A percentile compares a stretch with the other conserved stretches of the same genome.
phyloP scores from a whole-genome alignment of 202 grass and related monocot species.

The Panicum hallii region DNA sequence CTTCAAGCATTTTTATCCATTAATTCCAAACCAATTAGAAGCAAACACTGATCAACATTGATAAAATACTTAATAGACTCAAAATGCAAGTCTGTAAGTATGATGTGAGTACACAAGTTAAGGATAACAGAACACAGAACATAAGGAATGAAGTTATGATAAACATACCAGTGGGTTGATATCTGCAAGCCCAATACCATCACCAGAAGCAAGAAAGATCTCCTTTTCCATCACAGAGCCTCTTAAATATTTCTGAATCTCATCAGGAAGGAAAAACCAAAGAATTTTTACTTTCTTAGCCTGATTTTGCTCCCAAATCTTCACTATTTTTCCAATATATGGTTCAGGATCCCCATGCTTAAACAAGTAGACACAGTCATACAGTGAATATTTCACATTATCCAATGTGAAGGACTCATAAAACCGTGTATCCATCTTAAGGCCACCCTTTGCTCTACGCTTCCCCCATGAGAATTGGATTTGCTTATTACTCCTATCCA shows the following conservation, averaged over 20 bases:
- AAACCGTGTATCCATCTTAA: conserved; percentile 62
- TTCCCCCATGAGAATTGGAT: conserved; percentile 71
- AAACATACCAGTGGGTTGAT: conserved; percentile 81
- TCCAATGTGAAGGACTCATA: conserved; percentile 80
- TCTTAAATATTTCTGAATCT: conserved; percentile 66
- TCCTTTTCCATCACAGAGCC: conserved; percentile 63
- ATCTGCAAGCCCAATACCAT: conserved; percentile 61
- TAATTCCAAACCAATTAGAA: conserved; percentile 2
- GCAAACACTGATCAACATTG: neutral
- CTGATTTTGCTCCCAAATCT: conserved; percentile 67
- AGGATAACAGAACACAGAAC: neutral
- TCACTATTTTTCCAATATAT: conserved; percentile 86
- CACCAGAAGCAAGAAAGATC: conserved; percentile 85
- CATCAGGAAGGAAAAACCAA: conserved; percentile 80
- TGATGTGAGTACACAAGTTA: conserved; percentile 17
- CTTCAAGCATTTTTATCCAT: neutral
- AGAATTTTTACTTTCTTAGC: conserved; percentile 82
- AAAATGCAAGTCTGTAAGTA: conserved; percentile 38
- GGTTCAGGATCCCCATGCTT: conserved; percentile 56
- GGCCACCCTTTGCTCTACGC: conserved; percentile 48
- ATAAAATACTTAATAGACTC: conserved; percentile 17
- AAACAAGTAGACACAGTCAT: conserved; percentile 84
- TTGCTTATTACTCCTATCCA: conserved; percentile 44
- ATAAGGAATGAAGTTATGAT: conserved; percentile 28
- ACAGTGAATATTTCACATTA: conserved; percentile 75